A percentile compares a stretch with the other conserved stretches of the same genome.
phyloP scores from a whole-genome alignment of 129 eudicot genomes.

The Centaurea solstitialis region DNA sequence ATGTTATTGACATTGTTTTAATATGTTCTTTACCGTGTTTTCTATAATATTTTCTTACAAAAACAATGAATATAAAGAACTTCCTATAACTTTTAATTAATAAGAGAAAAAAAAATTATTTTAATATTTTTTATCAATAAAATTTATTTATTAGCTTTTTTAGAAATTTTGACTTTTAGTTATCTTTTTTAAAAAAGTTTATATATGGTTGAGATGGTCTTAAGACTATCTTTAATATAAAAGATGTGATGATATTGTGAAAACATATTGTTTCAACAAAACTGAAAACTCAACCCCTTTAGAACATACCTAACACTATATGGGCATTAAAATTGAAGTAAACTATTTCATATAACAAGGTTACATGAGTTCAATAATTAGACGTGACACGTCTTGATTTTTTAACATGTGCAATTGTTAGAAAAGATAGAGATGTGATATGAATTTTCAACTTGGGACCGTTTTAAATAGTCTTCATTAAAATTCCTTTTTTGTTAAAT shows the following conservation, averaged over 20 bases:
- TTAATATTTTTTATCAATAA: no score
- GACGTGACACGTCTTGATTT: background rate
- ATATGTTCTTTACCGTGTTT: no score
- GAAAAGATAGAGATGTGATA: background rate
- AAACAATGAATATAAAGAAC: no score
- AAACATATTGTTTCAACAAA: background rate
- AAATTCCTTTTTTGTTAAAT: background rate
- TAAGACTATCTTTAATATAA: no score
- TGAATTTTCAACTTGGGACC: background rate
- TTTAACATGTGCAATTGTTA: background rate
- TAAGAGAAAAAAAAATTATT: no score
- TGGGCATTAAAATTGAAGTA: background rate
- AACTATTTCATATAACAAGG: background rate
- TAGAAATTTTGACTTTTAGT: no score
- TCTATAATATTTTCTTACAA: no score
- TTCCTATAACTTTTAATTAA: no score
- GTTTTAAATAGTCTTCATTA: background rate
- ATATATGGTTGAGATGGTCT: no score
- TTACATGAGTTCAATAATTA: background rate
- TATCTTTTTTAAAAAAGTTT: no score
- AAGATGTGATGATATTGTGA: background rate
- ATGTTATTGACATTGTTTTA: no score
- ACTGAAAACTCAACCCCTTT: background rate
- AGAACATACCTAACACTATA: background rate
- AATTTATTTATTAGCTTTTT: no score